Conservation (phyloP, 164 flowering plant species). For the Vitis amurensis region DNA sequence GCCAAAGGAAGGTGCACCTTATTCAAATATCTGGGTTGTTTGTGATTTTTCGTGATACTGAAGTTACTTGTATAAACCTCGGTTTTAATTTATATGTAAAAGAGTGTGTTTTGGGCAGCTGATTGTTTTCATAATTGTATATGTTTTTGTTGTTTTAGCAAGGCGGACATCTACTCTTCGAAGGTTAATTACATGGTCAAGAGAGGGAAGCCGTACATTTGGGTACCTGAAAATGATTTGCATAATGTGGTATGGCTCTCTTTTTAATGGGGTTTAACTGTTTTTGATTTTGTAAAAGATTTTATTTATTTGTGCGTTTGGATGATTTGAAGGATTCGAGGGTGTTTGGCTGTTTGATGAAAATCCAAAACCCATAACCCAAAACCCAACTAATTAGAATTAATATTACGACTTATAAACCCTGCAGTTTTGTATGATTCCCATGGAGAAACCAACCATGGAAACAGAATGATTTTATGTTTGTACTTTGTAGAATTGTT, state of each 20-base stretch:
- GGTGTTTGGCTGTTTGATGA: no score
- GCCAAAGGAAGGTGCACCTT: slow-evolving; percentile 71
- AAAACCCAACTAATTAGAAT: no score
- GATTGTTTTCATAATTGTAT: slow-evolving; percentile 1
- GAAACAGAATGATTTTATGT: no score
- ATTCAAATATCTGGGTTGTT: neutral
- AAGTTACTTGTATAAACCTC: neutral
- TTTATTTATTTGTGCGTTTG: neutral
- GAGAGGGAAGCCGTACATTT: slow-evolving; percentile 74
- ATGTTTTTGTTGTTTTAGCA: slow-evolving; percentile 38
- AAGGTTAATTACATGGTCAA: slow-evolving; percentile 66
- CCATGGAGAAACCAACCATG: no score
- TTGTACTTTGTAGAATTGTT: no score
- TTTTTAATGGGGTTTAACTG: neutral
- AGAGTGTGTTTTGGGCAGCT: neutral
- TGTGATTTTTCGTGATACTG: neutral
- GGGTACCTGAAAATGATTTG: slow-evolving; percentile 77
- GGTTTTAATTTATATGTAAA: neutral
- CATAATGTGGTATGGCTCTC: slow-evolving; percentile 70
- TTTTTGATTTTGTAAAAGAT: neutral
- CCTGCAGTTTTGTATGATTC: no score
- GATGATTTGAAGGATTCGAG: no score
- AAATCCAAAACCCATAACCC: no score
- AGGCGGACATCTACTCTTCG: slow-evolving; percentile 61
- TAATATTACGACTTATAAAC: no score